phyloP scores from a whole-genome alignment of 345 rosid species.

The Melaleuca alternifolia region DNA sequence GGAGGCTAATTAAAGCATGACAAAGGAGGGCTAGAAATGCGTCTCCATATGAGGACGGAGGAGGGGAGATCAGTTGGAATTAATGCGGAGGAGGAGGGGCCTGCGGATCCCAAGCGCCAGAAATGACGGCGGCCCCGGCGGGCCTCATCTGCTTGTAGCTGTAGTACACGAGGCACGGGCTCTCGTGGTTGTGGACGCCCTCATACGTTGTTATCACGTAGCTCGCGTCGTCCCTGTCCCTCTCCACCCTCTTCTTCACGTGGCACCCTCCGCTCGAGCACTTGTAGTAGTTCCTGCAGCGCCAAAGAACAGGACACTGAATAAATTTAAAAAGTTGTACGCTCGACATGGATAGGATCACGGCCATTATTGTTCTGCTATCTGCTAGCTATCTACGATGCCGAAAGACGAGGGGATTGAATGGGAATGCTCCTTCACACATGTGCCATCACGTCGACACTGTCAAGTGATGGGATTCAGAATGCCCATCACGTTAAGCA shows the following conservation, averaged over 20 bases:
- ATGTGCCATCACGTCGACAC: too few species aligned
- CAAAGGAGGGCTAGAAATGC: not conserved
- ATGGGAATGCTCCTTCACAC: not conserved
- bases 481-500: not conserved
- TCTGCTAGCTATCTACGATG: not conserved
- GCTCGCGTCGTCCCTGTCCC: conserved; percentile 47
- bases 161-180: conserved; percentile 24
- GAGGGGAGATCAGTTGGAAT: not conserved
- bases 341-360: not conserved
- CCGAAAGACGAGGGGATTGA: not conserved
- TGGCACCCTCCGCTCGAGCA: conserved; percentile 62
- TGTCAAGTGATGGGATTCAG: not conserved
- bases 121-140: not conserved
- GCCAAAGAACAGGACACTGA: not conserved
- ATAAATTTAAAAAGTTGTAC: not conserved
- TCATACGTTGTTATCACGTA: conserved; percentile 81
- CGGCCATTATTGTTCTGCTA: not conserved
- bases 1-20: too few species aligned
- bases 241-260: conserved; percentile 86
- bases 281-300: conserved; percentile 63
- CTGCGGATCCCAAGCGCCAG: not conserved
- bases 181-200: conserved; percentile 68
- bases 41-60: not conserved
- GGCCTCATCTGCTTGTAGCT: conserved; percentile 8
- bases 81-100: not conserved